phyloP scores from a whole-genome alignment of 2,329 filamentous ascomycete species.

The Diplocarpon mali region DNA sequence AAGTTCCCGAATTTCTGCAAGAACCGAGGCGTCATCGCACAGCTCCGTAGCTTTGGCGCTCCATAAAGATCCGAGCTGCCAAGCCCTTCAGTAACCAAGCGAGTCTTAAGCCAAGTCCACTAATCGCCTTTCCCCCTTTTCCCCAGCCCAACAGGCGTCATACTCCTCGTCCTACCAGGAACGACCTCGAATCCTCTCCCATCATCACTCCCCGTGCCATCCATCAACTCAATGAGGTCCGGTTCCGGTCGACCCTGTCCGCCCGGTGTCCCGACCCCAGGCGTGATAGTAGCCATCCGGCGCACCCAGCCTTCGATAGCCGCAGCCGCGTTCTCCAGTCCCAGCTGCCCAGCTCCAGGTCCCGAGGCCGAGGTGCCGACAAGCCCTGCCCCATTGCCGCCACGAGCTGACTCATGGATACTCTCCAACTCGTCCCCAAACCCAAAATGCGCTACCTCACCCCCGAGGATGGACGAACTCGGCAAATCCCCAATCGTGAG shows the following conservation, averaged over 20 bases:
- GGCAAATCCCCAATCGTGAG: slow-evolving; percentile 59
- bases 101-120: too few relatives aligned
- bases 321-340: slow-evolving; percentile 73
- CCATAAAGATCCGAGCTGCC: too few relatives aligned
- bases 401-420: slow-evolving; percentile 31
- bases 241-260: slow-evolving; percentile 32
- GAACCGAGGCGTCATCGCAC: too few relatives aligned
- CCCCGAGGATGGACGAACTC: slow-evolving; percentile 53
- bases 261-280: slow-evolving; percentile 30
- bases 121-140: background rate
- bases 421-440: slow-evolving; percentile 30
- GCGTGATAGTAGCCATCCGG: slow-evolving; percentile 60
- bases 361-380: background rate
- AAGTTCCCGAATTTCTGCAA: too few relatives aligned
- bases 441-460: slow-evolving; percentile 47
- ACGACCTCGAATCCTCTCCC: slow-evolving; percentile 29
- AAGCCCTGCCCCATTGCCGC: slow-evolving; percentile 32
- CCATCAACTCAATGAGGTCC: slow-evolving; percentile 63
- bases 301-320: slow-evolving; percentile 86
- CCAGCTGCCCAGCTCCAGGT: slow-evolving; percentile 27
- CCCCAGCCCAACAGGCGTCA: too few relatives aligned
- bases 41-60: too few relatives aligned
- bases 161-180: slow-evolving; percentile 5
- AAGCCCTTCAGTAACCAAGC: too few relatives aligned
- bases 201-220: slow-evolving; percentile 47